A percentile compares a stretch with the other conserved stretches of the same genome.
These are phyloP conservation scores for Lagenaria siceraria DNA, from an alignment of 306 rosid species.

Conservation along the genomic window DNA sequence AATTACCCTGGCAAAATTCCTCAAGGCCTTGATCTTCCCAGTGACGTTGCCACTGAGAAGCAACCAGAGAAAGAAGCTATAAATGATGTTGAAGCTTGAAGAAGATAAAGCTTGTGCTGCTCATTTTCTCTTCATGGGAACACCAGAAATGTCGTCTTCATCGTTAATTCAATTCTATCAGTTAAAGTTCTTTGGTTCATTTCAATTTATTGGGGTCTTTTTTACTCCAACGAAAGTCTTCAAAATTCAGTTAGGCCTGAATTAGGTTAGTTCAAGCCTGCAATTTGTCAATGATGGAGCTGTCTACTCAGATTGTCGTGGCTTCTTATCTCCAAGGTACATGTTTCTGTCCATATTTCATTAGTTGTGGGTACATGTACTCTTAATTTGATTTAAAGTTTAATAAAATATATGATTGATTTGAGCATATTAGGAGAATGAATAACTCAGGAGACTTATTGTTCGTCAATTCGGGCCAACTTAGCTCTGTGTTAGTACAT, in stretches of 20 bases:
- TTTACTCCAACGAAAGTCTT: not conserved
- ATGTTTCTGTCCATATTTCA: not conserved
- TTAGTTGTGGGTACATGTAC: not conserved
- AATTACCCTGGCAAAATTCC: conserved; percentile 71
- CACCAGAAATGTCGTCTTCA: not conserved
- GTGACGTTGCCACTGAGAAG: conserved; percentile 49
- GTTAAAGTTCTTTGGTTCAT: not conserved
- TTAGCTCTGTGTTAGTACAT: not conserved
- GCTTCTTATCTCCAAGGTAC: not conserved
- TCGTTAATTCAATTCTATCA: not conserved
- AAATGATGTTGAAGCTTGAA: conserved; percentile 9
- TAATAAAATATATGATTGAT: not conserved
- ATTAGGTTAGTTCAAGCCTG: not conserved
- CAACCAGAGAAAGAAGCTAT: conserved; percentile 16
- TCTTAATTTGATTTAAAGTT: not conserved
- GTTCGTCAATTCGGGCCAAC: no score
- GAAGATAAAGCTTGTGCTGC: not conserved
- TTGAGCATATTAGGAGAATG: no score
- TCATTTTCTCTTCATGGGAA: not conserved
- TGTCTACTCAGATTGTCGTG: not conserved
- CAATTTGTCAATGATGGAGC: not conserved
- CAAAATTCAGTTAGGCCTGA: not conserved
- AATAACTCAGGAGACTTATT: not conserved
- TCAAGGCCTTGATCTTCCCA: conserved; percentile 60
- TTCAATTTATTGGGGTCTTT: not conserved